Evolutionary conservation across 345 rosid species (phyloP), one percentile per base, ranked within the genome.

Genomic region (Salix suchowensis): DNA sequence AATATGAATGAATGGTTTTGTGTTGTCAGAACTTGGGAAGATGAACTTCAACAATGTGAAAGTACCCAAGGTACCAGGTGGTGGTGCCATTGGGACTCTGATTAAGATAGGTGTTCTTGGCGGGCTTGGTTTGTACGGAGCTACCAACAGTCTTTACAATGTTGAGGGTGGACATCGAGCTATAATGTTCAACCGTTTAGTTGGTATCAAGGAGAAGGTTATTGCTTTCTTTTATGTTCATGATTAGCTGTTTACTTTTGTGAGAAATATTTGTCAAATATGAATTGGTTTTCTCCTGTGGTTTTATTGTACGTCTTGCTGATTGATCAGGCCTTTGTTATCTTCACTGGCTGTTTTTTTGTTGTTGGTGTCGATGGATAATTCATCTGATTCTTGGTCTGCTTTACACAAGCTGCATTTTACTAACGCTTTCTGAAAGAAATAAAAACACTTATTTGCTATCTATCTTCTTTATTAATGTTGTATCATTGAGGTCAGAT

Each of bases 11-110:
- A 32, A 21, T 37, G 26, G 65, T 70, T 28, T 50, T 62, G 46
- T 39, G 64, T 61, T 34, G 32, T 10, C 21, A 58, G 71, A 15
- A 7, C 67, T n/a, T 68, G 42, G 34, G 28, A 83, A 78, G 62
- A 86, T 86, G 88, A 82, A 86, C 75, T 82, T 86, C 84, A 84
- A 82, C 21, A 92, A 91, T 71, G 88, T 89, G 60, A 94, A 88
- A 85, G 91, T 94, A 69, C 98, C 98, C 13, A 91, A 90, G 79
- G 81, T 91, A 77, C 93, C 97, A 1, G 90, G 96, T 19, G 89
- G 90, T 36, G 97, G 94, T 74, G 88, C 91, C 9, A 64, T 82
- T 32, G 84, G 92, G 58, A 78, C 89, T 68, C 68, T 95, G 86
- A 65, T 95, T 78, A 92, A 88, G 91, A 64, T 90, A 32, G 93